Base-by-base conservation (phyloP, 768 basidiomycete genomes). In the Cystobasidium onofrii region DNA sequence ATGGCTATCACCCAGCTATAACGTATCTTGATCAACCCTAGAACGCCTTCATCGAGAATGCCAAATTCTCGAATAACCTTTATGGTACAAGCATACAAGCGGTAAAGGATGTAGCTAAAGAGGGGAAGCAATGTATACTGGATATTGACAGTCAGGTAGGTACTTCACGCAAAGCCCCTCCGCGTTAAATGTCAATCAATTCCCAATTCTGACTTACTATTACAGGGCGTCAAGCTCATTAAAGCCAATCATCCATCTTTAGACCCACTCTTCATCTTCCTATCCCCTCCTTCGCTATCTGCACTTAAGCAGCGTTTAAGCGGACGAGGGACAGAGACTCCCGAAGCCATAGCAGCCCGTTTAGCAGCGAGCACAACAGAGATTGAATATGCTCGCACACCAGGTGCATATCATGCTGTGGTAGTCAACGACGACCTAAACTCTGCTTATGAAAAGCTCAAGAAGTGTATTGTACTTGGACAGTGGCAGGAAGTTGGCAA, bases 61-160 rank as follows among this genome's bases (percentile, higher is more conserved):
- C 95, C 18, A 88, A 95, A 81, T 98, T 95, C 82, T 91, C 90
- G 0, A 87, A 89, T 27, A 96, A 97, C 80, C 86, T 86, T 78
- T 98, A 98, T 79, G 94, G 94, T n/a, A 95, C 93, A 3, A 91
- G 89, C 76, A 87, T 88, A 75, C 84, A 86, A 75, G 88, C 92
- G 25, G 87, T 98, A 34, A 83, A 84, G 39, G 84, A 85, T 34
- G 88, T 96, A 31, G 84, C 86, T 41, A 73, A 50, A 20, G 81
- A 84, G 20, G 91, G 90, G 18, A 86, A 85, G 75, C 87, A 91
- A 15, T 97, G 95, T 80, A 88, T 98, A 73, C 85, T 98, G 44
- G 95, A 98, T 80, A 98, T 98, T 73, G 95, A 98, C 79, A 88
- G 90, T 12, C 94, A 98, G 88, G 92, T 90, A 80, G 72, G 84